These are phyloP conservation scores for Cercospora beticola DNA, from an alignment of 2,329 filamentous ascomycete genomes.

Conservation along the genomic window DNA sequence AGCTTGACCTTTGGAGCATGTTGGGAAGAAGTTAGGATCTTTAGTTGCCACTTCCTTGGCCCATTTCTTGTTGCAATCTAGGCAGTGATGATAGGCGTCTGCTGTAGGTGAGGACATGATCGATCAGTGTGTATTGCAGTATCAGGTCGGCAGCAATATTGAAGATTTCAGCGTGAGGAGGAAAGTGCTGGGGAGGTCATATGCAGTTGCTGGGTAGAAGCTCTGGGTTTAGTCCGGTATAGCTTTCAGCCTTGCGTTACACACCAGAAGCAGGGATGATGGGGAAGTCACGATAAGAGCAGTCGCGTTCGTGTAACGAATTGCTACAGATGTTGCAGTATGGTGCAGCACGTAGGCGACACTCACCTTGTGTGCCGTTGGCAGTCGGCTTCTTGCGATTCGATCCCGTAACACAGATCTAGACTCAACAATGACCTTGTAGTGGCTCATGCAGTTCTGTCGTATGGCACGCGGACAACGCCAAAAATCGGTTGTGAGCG, in stretches of 20 bases:
- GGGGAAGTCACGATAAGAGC: neutral
- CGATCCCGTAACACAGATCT: neutral
- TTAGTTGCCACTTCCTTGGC: conserved; percentile 62
- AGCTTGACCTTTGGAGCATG: conserved; percentile 65
- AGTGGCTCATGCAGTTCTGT: neutral
- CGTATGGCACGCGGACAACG: neutral
- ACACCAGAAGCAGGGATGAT: neutral
- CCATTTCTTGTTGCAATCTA: conserved; percentile 71
- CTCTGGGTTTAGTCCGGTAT: neutral
- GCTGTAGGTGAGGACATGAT: neutral
- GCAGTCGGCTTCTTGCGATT: neutral
- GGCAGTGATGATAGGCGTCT: conserved; percentile 46
- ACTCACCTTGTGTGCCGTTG: neutral
- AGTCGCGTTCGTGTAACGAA: neutral
- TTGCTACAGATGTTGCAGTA: neutral
- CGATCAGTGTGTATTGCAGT: neutral
- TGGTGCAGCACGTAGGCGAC: neutral
- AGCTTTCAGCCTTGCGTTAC: neutral
- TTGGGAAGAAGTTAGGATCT: conserved; percentile 70
- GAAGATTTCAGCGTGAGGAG: neutral
- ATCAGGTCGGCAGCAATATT: neutral
- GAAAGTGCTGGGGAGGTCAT: neutral
- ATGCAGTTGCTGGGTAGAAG: neutral
- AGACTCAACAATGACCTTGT: neutral
- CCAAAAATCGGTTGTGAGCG: neutral